These are phyloP conservation scores for Ottelia alismoides DNA, from an alignment of 106 monocot species.

Conservation along the genomic window DNA sequence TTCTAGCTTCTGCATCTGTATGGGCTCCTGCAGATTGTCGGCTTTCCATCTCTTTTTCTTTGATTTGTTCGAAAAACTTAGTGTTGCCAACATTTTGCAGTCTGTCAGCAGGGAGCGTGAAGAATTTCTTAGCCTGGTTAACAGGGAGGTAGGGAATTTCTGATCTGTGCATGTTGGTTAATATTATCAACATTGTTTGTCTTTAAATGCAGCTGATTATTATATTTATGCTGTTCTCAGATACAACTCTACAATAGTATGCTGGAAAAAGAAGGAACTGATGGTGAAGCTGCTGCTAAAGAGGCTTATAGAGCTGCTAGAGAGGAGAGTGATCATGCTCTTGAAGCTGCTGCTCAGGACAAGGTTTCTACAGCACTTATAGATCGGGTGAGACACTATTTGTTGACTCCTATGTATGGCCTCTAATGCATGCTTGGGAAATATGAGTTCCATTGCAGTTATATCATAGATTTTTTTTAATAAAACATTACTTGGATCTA, in stretches of 20 bases:
- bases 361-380: conserved; percentile 66
- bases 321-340: conserved; percentile 40
- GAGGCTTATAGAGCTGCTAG: conserved; percentile 66
- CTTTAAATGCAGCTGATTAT: no score
- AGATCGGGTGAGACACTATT: conserved; percentile 62
- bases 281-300: conserved; percentile 84
- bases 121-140: conserved; percentile 60
- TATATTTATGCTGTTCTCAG: no score
- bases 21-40: not conserved
- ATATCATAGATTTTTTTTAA: no score
- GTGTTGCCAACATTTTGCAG: conserved; percentile 18
- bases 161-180: no score
- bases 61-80: not conserved
- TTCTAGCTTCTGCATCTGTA: conserved; percentile 83
- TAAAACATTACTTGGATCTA: no score
- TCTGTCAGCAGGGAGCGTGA: conserved; percentile 71
- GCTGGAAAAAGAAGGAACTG: conserved; percentile 74
- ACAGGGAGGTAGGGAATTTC: conserved; percentile 88
- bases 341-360: conserved; percentile 39
- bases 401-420: no score
- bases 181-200: no score
- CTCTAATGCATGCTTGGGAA: no score
- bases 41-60: not conserved
- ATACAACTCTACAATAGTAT: conserved; percentile 67
- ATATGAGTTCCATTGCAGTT: no score